A percentile compares a stretch with the other conserved stretches of the same genome.
Conservation (phyloP, 192 early-diverging fungal genomes). For the Linnemannia schmuckeri region DNA sequence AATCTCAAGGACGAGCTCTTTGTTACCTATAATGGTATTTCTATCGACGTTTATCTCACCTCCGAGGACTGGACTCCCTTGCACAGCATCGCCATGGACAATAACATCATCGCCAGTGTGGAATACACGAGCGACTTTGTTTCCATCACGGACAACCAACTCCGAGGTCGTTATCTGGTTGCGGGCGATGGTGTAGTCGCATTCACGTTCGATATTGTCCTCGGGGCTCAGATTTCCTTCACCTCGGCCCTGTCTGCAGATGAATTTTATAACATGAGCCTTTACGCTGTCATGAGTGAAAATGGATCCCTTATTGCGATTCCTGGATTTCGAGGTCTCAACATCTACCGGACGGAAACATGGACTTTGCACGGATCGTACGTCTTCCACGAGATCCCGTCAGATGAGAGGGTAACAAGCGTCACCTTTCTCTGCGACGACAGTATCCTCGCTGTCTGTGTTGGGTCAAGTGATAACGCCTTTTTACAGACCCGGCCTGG, state of each 20-base stretch:
- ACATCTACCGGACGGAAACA: neutral
- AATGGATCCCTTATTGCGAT: neutral
- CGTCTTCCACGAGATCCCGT: neutral
- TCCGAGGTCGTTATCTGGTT: neutral
- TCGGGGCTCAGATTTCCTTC: neutral
- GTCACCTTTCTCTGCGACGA: neutral
- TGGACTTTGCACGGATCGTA: neutral
- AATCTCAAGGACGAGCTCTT: neutral
- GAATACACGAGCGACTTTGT: neutral
- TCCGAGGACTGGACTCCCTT: neutral
- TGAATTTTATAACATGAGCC: neutral
- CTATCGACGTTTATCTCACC: neutral
- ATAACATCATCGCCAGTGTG: neutral
- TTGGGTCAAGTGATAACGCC: neutral
- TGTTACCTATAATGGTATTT: neutral
- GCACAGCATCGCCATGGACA: neutral
- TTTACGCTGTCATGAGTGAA: neutral
- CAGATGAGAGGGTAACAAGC: neutral
- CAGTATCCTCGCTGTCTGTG: neutral
- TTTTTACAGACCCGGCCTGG: neutral
- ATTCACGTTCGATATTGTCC: neutral
- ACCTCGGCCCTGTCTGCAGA: neutral
- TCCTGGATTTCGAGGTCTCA: neutral
- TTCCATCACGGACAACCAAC: neutral
- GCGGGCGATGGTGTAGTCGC: neutral